Conservation (phyloP, 2,329 filamentous ascomycete genomes). For the Clarireedia hainanense region DNA sequence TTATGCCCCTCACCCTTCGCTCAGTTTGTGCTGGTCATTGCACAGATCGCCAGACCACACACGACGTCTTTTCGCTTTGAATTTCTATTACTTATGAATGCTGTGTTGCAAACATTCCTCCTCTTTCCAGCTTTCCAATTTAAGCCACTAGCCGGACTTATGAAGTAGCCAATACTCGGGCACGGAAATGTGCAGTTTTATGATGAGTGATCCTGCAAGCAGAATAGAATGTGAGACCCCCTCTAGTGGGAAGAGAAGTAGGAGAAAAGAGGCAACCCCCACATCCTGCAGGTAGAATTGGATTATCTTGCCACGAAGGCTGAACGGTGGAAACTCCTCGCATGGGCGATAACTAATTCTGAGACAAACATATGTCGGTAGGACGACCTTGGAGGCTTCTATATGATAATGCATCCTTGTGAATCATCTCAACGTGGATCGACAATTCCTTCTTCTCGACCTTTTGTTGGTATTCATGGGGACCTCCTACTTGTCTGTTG, state of each 20-base stretch:
- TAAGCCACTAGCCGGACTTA: constrained; percentile 7
- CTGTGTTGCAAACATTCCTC: background rate
- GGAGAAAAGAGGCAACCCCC: background rate
- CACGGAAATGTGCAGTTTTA: constrained; percentile 5
- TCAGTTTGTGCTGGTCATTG: background rate
- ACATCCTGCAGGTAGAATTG: background rate
- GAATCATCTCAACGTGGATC: constrained; percentile 8
- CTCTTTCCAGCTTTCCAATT: constrained; percentile 1
- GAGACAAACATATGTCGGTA: constrained; percentile 4
- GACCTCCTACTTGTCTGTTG: background rate
- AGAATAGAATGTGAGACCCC: background rate
- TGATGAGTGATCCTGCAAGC: constrained; percentile 3
- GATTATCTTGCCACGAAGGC: constrained; percentile 7
- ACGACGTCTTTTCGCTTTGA: background rate
- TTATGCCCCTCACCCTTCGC: background rate
- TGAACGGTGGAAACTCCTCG: constrained; percentile 7
- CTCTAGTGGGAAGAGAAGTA: background rate
- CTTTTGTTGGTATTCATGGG: constrained; percentile 3
- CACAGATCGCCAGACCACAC: background rate
- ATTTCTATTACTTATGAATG: constrained; percentile 4
- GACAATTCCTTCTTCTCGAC: background rate
- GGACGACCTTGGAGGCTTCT: background rate
- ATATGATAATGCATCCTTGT: constrained; percentile 8
- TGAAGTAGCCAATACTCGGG: background rate
- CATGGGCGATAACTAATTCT: constrained; percentile 5